Evolutionary conservation across 2,329 filamentous ascomycete species (phyloP).

Genomic region (Exophiala xenobiotica): DNA sequence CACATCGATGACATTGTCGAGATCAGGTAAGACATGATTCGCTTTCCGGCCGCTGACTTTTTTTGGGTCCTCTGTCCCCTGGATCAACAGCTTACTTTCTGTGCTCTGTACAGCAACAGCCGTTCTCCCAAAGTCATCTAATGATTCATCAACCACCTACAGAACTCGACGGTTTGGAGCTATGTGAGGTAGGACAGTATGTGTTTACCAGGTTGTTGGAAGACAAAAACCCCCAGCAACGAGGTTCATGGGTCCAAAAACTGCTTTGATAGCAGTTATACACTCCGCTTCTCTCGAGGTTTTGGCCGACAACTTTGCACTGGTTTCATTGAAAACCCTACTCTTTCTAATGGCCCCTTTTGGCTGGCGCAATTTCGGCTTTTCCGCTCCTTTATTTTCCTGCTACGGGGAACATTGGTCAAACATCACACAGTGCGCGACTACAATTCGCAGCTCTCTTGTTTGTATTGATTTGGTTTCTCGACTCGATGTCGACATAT

Average conservation of each 20-base stretch:
- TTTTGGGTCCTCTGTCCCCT: slow-evolving; percentile 17
- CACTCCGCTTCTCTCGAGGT: slow-evolving; percentile 46
- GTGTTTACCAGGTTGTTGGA: slow-evolving; percentile 27
- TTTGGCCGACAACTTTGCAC: slow-evolving; percentile 43
- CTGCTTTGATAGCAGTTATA: slow-evolving; percentile 29
- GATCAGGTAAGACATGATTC: slow-evolving; percentile 63
- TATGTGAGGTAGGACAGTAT: slow-evolving; percentile 32
- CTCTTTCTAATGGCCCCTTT: slow-evolving; percentile 39
- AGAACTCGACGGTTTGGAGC: slow-evolving; percentile 37
- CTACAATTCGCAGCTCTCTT: slow-evolving; percentile 34
- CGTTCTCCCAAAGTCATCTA: slow-evolving; percentile 56
- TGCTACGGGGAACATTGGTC: slow-evolving; percentile 19
- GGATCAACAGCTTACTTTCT: slow-evolving; percentile 28
- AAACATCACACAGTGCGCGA: slow-evolving; percentile 33
- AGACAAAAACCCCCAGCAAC: no score
- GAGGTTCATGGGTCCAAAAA: slow-evolving; percentile 26
- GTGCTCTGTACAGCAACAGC: slow-evolving; percentile 44
- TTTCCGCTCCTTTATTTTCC: slow-evolving; percentile 31
- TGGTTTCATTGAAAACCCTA: slow-evolving; percentile 43
- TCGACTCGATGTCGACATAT: slow-evolving; percentile 24
- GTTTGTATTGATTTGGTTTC: slow-evolving; percentile 30
- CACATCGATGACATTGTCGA: slow-evolving; percentile 95
- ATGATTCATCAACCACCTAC: slow-evolving; percentile 33
- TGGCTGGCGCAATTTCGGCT: slow-evolving; percentile 32
- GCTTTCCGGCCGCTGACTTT: slow-evolving; percentile 17